Evolutionary conservation across 83 land plant species (phyloP), one percentile per base, ranked within the genome.

Genomic region (Thuja plicata): DNA sequence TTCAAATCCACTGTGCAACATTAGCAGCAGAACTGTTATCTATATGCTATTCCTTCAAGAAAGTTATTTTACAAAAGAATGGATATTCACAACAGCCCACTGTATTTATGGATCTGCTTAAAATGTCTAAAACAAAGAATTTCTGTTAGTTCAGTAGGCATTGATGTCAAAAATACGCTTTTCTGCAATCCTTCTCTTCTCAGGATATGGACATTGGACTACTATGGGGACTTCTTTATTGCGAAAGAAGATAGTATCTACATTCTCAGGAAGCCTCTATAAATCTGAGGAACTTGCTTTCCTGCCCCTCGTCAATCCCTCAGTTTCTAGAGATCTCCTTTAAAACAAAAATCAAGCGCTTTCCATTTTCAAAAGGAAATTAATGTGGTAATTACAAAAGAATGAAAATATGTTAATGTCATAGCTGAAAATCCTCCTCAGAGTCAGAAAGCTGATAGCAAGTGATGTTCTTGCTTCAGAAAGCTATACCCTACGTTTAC

Each of bases 201-300:
- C 34, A 46, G 32, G 19, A 66, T 66, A 66, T 11, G 85, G 41
- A 43, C 46, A 27, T 48, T 48, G 35, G 79, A 76, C 38, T 24
- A 50, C 30, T 84, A 30, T 46, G 86, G 79, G 86, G n/a, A 84
- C 35, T 48, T 84, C 19, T 43, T 45, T 32, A 46, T 48, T 30
- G 5, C 7, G 15, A 12, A 81, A 48, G 45, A 41, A 21, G 40
- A 27, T 8, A 11, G 17, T 48, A 84, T 84, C 50, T 32, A 48
- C 86, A 84, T 27, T 30, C 86, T 84, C 55, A 46, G 57, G 35
- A 12, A 84, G 19, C 13, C 43, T 24, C 54, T 46, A 81, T n/a
- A 83, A 83, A 17, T 45, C 85, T n/a, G 54, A n/a, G 54, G 54
- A 11, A 84, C 35, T 84, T 84, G 43, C 86, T 84, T 84, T 48